These are phyloP conservation scores for Coemansia sp. DNA, from an alignment of 192 early-diverging fungal genomes.

Conservation along the genomic window DNA sequence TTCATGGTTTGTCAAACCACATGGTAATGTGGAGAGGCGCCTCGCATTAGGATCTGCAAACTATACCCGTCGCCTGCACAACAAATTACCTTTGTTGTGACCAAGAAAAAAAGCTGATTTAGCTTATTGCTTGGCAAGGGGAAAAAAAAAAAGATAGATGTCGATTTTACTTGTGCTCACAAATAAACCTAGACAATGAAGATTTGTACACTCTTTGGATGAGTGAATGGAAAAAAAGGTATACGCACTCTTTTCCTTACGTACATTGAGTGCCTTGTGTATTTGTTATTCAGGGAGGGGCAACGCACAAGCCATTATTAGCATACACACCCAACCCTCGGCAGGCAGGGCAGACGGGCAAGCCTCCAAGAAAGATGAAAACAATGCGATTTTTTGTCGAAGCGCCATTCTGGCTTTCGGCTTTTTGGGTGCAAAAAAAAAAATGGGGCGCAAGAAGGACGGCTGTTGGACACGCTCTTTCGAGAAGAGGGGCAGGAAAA, in stretches of 20 bases:
- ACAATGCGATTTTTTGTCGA: not conserved
- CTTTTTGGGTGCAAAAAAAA: not conserved
- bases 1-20: constrained; percentile 1
- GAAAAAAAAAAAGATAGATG: not conserved
- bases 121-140: not conserved
- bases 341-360: constrained; percentile 7
- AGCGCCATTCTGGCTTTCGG: not conserved
- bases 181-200: not conserved
- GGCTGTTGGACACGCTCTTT: not conserved
- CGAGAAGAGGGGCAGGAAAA: constrained; percentile 6
- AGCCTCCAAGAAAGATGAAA: not conserved
- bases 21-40: not conserved
- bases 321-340: not conserved
- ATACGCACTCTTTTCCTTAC: constrained; percentile 9
- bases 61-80: not conserved
- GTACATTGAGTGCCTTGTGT: not conserved
- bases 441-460: constrained; percentile 5
- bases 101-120: not conserved
- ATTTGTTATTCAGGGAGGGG: constrained; percentile 3
- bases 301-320: not conserved
- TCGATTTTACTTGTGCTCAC: not conserved
- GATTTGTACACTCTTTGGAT: not conserved
- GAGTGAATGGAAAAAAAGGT: not conserved
- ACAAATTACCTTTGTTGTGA: not conserved
- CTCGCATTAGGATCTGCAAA: constrained; percentile 2